Base-by-base conservation (phyloP, 805 yeast species). In the Pichia occidentalis region DNA sequence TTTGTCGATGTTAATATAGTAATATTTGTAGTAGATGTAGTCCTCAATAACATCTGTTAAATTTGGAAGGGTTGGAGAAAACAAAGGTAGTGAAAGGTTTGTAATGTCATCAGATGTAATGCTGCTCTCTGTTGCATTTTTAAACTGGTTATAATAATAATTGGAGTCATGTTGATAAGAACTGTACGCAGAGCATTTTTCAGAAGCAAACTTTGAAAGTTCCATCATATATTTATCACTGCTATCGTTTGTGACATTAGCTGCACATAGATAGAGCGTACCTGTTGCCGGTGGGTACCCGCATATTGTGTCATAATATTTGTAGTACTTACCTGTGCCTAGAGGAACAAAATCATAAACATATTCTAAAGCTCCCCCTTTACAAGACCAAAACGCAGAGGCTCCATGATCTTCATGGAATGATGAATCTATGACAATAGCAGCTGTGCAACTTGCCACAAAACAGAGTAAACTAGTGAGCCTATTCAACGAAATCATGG, bases 1-100 rank as follows among this genome's bases (percentile, higher is more conserved):
- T 28, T 40, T 53, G 34, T 61, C 65, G 12, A 43, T 29, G 29
- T 56, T 54, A 3, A 24, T 22, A 24, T 49, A 49, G 16, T 39
- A 46, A 3, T 45, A 29, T 3, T 30, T 13, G 25, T 50, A 51
- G n/a, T 40, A 45, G n/a, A 9, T 14, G 12, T 23, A 29, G 12
- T 17, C 21, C 7, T 7, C 8, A 4, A 26, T 28, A 18, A 43
- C 43, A 8, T 1, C 7, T 3, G 44, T 38, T 30, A 40, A 20
- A 28, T 48, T 39, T 12, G 46, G 26, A 7, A 19, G 13, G 6
- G 46, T 35, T 5, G 56, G 55, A 7, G 4, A 7, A 16, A 39
- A 45, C 10, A 48, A 21, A 4, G 49, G 40, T 7, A 26, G 17
- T 5, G 46, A 13, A 6, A 39, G 28, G 25, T 44, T 42, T 9